These are phyloP conservation scores for Yamadazyma dushanensis DNA, from an alignment of 1,139 yeast species.

Conservation along the genomic window DNA sequence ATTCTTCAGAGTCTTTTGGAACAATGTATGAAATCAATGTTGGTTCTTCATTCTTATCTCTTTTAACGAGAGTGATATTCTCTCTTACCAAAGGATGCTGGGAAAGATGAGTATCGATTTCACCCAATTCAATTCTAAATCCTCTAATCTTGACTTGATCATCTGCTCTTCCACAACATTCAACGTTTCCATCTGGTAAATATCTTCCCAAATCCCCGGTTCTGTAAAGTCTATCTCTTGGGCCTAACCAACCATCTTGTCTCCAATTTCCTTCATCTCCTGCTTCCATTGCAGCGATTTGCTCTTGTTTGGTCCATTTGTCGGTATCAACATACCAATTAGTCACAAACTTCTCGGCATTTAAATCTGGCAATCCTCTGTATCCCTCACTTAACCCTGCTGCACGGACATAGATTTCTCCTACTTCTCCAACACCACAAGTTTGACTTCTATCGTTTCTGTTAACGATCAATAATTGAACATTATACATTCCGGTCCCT, in stretches of 20 bases:
- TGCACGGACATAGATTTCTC: slow-evolving; percentile 97
- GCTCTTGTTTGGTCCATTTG: slow-evolving; percentile 61
- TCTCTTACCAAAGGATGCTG: slow-evolving; percentile 91
- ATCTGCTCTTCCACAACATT: slow-evolving; percentile 98
- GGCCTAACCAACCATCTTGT: slow-evolving; percentile 80
- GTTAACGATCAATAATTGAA: slow-evolving; percentile 90
- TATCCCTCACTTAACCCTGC: slow-evolving; percentile 98
- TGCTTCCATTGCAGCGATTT: slow-evolving; percentile 24
- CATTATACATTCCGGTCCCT: slow-evolving; percentile 95
- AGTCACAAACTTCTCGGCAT: slow-evolving; percentile 79
- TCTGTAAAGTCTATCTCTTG: slow-evolving; percentile 92
- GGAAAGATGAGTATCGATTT: slow-evolving; percentile 94
- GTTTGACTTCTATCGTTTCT: slow-evolving; percentile 83
- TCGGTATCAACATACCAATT: slow-evolving; percentile 81
- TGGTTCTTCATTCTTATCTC: slow-evolving; percentile 91
- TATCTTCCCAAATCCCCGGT: slow-evolving; percentile 98
- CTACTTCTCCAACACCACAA: slow-evolving; percentile 98
- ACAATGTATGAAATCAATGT: slow-evolving; percentile 89
- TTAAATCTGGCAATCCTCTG: slow-evolving; percentile 85
- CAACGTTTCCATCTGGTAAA: slow-evolving; percentile 95
- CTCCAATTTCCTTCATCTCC: slow-evolving; percentile 62
- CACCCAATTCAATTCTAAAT: slow-evolving; percentile 96
- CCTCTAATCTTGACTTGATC: slow-evolving; percentile 99
- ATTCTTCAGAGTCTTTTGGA: slow-evolving; percentile 67
- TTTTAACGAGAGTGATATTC: slow-evolving; percentile 87